Base-by-base conservation (phyloP, 2,329 filamentous ascomycete genomes). In the Fusarium veterinarium region DNA sequence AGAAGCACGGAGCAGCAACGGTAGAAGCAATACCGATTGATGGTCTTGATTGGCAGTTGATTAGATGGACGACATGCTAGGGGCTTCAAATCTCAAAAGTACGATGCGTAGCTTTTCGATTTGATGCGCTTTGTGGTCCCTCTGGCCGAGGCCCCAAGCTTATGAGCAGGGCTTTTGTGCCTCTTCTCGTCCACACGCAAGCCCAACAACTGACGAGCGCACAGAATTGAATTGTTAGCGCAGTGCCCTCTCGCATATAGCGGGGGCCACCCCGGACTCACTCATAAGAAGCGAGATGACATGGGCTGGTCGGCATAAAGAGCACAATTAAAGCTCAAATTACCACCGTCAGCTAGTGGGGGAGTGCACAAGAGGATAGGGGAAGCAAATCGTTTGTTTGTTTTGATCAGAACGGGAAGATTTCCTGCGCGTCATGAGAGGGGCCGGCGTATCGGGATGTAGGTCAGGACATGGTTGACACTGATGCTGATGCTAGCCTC, bases 241-340 rank as follows among this genome's bases (percentile, higher is more conserved):
- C 35, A 66, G 57, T 53, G 49, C 56, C 68, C 48, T 58, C 69
- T 71, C 65, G 66, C 59, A 74, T 67, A 63, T 58, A 64, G 75
- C 69, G 67, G 74, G 64, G 71, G 66, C 62, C 66, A 72, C 68
- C 77, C 75, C 71, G 68, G 77, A 77, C 75, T 75, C 76, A 65
- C 73, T 70, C 67, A 76, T 62, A 74, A 69, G 75, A 78, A 81
- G 78, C 77, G 78, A 80, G 64, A 81, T 80, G 75, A 78, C 69
- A 74, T 71, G 67, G 68, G 67, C 71, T 59, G 72, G 66, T 60
- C 68, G 70, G 76, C 76, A 78, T 77, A 78, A 78, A 74, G 61
- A 64, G 75, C 64, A 78, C 75, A 78, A 77, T 78, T 64, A 74
- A 76, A 77, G 62, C 60, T 23, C 62, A 77, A 74, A 77, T 77